These are phyloP conservation scores for Zygosaccharomyces rouxii DNA, from an alignment of 805 yeast genomes.

Conservation along the genomic window DNA sequence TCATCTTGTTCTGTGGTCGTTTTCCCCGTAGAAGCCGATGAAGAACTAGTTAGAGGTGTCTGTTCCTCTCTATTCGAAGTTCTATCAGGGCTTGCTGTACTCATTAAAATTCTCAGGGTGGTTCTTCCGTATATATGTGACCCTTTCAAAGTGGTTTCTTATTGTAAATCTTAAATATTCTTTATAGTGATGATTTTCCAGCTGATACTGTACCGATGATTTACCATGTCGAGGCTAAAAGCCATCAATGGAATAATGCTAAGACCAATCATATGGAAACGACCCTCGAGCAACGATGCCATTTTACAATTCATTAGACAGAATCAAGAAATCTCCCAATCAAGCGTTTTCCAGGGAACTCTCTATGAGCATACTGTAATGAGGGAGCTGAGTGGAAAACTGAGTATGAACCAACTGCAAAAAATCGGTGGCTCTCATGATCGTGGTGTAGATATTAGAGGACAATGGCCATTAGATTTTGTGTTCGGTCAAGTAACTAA, in stretches of 20 bases:
- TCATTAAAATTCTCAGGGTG: conserved; percentile 5
- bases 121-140: neutral
- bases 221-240: neutral
- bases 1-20: conserved; percentile 8
- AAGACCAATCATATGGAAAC: neutral
- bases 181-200: neutral
- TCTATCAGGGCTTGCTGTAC: conserved; percentile 7
- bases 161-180: neutral
- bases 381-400: conserved; percentile 29
- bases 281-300: conserved; percentile 13
- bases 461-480: conserved; percentile 24
- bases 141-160: neutral
- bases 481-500: conserved; percentile 15
- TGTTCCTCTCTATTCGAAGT: conserved; percentile 4
- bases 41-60: conserved; percentile 8
- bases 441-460: conserved; percentile 34
- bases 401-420: conserved; percentile 20
- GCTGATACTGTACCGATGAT: neutral
- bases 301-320: conserved; percentile 19
- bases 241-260: neutral
- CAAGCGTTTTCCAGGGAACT: conserved; percentile 35
- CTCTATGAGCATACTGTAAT: conserved; percentile 33
- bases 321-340: conserved; percentile 21
- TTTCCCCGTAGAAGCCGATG: conserved; percentile 1
- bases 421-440: conserved; percentile 35